Evolutionary conservation across 441 rosid genomes (phyloP), one percentile per base, ranked within the genome.

Genomic region (Aleurites moluccanus): DNA sequence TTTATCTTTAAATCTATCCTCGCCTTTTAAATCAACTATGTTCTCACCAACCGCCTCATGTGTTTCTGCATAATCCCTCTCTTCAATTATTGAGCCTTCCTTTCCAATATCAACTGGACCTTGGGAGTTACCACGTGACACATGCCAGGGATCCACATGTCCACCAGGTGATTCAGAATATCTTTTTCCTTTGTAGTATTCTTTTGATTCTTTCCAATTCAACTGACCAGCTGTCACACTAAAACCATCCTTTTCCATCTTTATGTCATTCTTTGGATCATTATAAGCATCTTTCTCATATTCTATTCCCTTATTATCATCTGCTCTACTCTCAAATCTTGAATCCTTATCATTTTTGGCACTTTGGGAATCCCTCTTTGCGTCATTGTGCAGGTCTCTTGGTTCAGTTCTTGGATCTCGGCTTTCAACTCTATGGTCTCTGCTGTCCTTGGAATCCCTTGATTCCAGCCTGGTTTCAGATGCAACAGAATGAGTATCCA

Each of bases 201-300:
- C 99, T 79, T 94, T 93, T 55, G 91, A 78, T 60, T 96, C 99
- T 81, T 92, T 92, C 97, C 98, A 96, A 76, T 85, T 84, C 82
- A 86, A 67, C 70, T 90, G 92, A 81, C 87, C 69, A 69, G 86
- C 70, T 53, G 81, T 78, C 13, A 80, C 73, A 60, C 81, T 81
- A 85, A 87, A 87, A 47, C 88, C 85, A 25, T 90, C 98, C 77
- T 91, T 93, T 73, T 90, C 99, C 64, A 75, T 75, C 86, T 90
- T 92, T 56, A 72, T 21, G 40, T 96, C 97, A 66, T 70, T 75
- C 86, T 92, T 96, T 20, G 71, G 83, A 64, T 90, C 97, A 73
- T 60, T 83, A 73, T 76, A 79, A 40, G 77, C 81, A 44, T 90
- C 98, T 79, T 84, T 83, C 33, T 88, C 92, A 72, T 75, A 79